Evolutionary conservation across 441 rosid species (phyloP).

Genomic region (Viola pubescens): DNA sequence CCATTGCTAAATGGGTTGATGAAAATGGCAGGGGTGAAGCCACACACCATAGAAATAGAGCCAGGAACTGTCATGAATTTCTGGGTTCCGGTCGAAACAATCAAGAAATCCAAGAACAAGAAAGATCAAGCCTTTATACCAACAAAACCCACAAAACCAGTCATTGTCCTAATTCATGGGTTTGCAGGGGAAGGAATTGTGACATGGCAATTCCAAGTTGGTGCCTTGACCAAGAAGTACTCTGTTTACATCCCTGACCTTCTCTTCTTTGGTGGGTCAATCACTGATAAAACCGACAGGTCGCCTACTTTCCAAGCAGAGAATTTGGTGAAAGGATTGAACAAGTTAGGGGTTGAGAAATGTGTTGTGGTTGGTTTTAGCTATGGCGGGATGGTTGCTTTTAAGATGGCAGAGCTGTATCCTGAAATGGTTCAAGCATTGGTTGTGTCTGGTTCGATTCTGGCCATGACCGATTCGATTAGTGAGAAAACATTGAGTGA

Average conservation of each 20-base stretch:
- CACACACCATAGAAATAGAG: slow-evolving; percentile 49
- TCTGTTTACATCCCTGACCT: slow-evolving; percentile 85
- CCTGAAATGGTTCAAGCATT: slow-evolving; percentile 58
- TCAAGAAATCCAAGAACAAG: slow-evolving; percentile 26
- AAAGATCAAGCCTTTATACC: neutral
- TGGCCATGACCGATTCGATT: slow-evolving; percentile 77
- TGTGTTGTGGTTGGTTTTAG: slow-evolving; percentile 71
- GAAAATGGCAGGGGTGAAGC: slow-evolving; percentile 68
- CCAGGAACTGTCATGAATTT: slow-evolving; percentile 74
- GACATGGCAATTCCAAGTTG: slow-evolving; percentile 92
- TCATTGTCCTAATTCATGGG: slow-evolving; percentile 66
- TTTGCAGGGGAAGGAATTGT: slow-evolving; percentile 83
- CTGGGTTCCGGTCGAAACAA: slow-evolving; percentile 73
- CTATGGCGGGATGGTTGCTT: slow-evolving; percentile 91
- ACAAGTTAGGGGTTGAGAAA: slow-evolving; percentile 55
- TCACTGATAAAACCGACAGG: slow-evolving; percentile 50
- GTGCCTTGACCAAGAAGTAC: slow-evolving; percentile 65
- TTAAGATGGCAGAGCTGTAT: slow-evolving; percentile 64
- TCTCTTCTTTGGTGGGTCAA: slow-evolving; percentile 73
- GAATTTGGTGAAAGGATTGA: slow-evolving; percentile 50
- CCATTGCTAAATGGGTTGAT: slow-evolving; percentile 58
- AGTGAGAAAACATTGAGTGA: slow-evolving; percentile 34
- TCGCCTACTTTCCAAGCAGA: slow-evolving; percentile 82
- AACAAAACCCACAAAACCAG: slow-evolving; percentile 56
- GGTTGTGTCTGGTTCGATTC: slow-evolving; percentile 74